A percentile compares a stretch with the other conserved stretches of the same genome.
Evolutionary conservation across 2,329 filamentous ascomycete genomes (phyloP).

Genomic region (Gnomoniopsis sp.): DNA sequence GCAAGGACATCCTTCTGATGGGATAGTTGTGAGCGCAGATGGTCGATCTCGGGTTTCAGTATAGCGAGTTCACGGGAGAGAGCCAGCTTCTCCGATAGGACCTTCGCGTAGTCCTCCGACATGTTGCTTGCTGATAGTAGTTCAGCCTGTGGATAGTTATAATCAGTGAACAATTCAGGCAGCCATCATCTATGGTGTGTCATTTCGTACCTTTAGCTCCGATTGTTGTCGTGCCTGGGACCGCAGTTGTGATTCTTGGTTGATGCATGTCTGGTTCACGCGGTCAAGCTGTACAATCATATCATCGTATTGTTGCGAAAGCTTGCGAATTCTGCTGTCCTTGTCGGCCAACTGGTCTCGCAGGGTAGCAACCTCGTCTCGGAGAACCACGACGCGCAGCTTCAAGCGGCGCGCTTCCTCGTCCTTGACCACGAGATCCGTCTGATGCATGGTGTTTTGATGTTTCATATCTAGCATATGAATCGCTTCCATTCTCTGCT

Average conservation of each 20-base stretch:
- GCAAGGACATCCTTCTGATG: constrained; percentile 66
- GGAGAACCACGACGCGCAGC: constrained; percentile 66
- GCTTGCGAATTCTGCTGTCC: constrained; percentile 54
- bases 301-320: constrained; percentile 38
- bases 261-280: constrained; percentile 37
- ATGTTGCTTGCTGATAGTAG: constrained; percentile 64
- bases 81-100: constrained; percentile 58
- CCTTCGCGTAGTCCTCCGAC: constrained; percentile 66
- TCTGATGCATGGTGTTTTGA: constrained; percentile 59
- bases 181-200: neutral
- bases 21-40: constrained; percentile 50
- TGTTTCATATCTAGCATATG: constrained; percentile 68
- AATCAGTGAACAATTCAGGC: neutral
- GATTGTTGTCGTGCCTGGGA: constrained; percentile 46
- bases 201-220: constrained; percentile 42
- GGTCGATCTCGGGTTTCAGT: constrained; percentile 54
- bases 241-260: constrained; percentile 45
- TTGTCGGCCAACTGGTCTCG: constrained; percentile 59
- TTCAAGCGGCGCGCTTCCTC: constrained; percentile 70
- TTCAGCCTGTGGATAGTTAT: constrained; percentile 56
- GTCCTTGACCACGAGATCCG: constrained; percentile 67
- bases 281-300: constrained; percentile 40
- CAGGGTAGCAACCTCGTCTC: constrained; percentile 69
- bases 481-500: constrained; percentile 42
- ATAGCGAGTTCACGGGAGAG: constrained; percentile 49